Conservation (phyloP, 257 asterid species). For the Forsythia viridissima region DNA sequence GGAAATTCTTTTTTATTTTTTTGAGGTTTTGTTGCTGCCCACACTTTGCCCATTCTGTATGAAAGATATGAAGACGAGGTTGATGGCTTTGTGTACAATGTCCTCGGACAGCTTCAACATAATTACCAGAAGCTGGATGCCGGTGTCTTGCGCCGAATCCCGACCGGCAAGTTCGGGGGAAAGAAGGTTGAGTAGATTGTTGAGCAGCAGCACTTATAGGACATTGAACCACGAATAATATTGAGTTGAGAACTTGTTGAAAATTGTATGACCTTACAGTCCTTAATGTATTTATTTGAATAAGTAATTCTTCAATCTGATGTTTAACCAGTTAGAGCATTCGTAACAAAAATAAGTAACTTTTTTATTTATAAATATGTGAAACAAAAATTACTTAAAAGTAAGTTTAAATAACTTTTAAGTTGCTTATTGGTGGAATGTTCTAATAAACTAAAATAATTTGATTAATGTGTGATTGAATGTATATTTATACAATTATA, state of each 20-base stretch:
- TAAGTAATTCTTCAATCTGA: no score
- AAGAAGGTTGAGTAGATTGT: constrained; percentile 53
- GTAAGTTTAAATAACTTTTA: no score
- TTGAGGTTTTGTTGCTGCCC: constrained; percentile 80
- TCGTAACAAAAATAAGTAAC: no score
- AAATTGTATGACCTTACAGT: background rate
- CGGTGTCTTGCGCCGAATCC: constrained; percentile 58
- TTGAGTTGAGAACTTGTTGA: constrained; percentile 1
- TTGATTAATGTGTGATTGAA: no score
- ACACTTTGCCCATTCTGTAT: constrained; percentile 71
- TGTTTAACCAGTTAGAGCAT: background rate
- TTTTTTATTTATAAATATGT: no score
- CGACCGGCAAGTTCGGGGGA: constrained; percentile 41
- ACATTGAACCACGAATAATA: background rate
- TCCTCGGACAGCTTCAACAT: constrained; percentile 51
- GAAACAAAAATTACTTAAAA: no score
- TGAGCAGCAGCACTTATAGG: background rate
- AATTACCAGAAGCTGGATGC: constrained; percentile 66
- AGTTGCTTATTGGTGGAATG: no score
- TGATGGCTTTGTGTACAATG: constrained; percentile 55
- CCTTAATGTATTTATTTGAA: background rate
- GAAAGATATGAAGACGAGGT: constrained; percentile 78
- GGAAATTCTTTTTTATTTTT: background rate
- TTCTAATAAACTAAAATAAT: no score
- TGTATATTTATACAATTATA: no score